phyloP scores from a whole-genome alignment of 1,284 basidiomycete species.

The Tremellales sp. region DNA sequence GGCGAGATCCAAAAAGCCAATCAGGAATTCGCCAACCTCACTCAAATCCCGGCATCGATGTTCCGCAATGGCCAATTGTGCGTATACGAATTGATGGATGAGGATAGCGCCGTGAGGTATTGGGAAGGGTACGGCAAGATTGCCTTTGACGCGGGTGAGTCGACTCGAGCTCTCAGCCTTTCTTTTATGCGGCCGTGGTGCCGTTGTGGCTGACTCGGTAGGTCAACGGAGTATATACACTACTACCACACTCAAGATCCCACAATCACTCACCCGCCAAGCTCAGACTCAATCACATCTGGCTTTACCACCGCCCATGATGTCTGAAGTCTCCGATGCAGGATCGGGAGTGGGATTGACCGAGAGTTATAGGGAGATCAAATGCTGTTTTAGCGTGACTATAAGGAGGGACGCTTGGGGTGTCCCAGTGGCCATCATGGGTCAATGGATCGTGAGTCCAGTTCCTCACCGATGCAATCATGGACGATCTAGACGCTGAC shows the following conservation, averaged over 20 bases:
- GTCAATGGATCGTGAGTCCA: constrained; percentile 46
- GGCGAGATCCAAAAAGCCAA: constrained; percentile 99
- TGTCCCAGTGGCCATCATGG: constrained; percentile 88
- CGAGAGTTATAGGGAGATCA: constrained; percentile 68
- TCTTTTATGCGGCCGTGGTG: not conserved
- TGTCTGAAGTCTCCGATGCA: constrained; percentile 2
- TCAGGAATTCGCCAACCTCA: constrained; percentile 58
- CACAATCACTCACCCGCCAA: constrained; percentile 42
- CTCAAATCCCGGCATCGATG: constrained; percentile 34
- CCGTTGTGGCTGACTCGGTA: constrained; percentile 5
- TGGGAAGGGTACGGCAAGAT: constrained; percentile 88
- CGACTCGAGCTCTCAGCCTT: constrained; percentile 42
- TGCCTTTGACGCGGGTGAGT: constrained; percentile 70
- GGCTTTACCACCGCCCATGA: constrained; percentile 3
- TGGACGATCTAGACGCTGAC: too few species aligned
- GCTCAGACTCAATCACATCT: constrained; percentile 7
- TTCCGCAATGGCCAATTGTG: constrained; percentile 68
- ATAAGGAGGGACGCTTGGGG: constrained; percentile 85
- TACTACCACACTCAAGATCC: constrained; percentile 82
- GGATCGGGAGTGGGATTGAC: constrained; percentile 14
- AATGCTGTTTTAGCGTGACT: constrained; percentile 94
- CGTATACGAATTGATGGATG: constrained; percentile 96
- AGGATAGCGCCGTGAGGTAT: constrained; percentile 94
- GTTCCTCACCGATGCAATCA: too few species aligned
- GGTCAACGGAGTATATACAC: constrained; percentile 71